These are phyloP conservation scores for Saccharum officinarum DNA, from an alignment of 176 grass and related monocot genomes.

Conservation along the genomic window DNA sequence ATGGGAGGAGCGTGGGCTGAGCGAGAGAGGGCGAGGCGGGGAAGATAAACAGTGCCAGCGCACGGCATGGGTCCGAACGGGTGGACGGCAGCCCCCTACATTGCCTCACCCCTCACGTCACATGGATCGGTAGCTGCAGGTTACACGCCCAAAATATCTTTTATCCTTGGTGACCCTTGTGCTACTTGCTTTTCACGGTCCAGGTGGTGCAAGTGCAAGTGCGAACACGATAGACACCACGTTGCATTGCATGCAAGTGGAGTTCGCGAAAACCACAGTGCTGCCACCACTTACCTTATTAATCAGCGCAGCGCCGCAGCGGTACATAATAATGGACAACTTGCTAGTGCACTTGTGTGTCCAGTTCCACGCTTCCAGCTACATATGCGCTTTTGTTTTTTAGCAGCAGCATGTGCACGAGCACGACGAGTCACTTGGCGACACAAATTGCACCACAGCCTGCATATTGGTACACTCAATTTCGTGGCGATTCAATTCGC, in stretches of 20 bases:
- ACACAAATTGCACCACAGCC: background rate
- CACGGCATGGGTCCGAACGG: no score
- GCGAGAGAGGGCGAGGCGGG: no score
- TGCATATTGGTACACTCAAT: background rate
- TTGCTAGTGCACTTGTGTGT: background rate
- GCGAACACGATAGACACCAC: slow-evolving; percentile 8
- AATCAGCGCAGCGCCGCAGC: no score
- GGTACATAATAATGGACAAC: background rate
- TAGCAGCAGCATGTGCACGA: background rate
- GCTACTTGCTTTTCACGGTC: background rate
- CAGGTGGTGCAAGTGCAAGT: background rate
- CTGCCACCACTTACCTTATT: background rate
- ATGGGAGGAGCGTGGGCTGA: no score
- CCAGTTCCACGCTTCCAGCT: background rate
- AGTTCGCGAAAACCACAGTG: background rate
- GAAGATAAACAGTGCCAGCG: no score
- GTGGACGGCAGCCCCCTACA: no score
- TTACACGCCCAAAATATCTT: background rate
- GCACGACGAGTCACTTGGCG: background rate
- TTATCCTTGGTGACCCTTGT: no score
- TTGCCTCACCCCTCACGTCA: background rate
- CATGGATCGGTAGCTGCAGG: background rate
- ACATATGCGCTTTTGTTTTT: background rate
- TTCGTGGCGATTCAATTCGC: background rate
- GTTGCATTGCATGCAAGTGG: background rate